Conservation (phyloP, 2,329 filamentous ascomycete genomes). For the Venturia carpophila region DNA sequence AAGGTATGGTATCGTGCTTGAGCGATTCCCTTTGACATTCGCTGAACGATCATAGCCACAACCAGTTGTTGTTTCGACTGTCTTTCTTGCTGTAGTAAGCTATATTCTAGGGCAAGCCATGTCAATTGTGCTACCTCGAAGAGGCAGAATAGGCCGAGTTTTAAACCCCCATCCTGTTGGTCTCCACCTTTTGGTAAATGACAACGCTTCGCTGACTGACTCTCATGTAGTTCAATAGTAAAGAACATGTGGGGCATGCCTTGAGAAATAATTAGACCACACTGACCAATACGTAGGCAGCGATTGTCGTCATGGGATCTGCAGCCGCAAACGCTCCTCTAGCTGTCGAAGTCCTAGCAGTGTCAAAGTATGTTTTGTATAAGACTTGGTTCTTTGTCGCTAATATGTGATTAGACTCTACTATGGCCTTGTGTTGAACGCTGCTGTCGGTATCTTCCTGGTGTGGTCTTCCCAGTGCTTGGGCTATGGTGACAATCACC, state of each 20-base stretch:
- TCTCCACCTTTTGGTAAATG: neutral
- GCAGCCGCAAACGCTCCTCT: constrained; percentile 11
- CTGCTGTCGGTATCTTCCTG: constrained; percentile 17
- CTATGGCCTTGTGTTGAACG: constrained; percentile 12
- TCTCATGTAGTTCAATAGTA: neutral
- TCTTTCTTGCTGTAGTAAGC: constrained; percentile 40
- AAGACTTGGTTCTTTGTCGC: neutral
- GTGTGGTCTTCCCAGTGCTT: constrained; percentile 20
- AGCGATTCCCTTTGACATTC: neutral
- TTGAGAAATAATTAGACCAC: neutral
- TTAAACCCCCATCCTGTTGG: constrained; percentile 32
- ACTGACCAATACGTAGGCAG: neutral
- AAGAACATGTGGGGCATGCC: constrained; percentile 24
- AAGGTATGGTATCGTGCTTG: constrained; percentile 24
- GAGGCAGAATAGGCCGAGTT: constrained; percentile 29
- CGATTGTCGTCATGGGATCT: constrained; percentile 22
- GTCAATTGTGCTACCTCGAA: constrained; percentile 31
- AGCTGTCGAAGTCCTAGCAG: constrained; percentile 1
- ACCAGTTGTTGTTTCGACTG: constrained; percentile 36
- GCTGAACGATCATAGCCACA: constrained; percentile 28
- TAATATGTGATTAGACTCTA: constrained; percentile 15
- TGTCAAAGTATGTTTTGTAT: neutral
- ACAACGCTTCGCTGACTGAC: neutral
- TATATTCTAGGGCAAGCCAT: constrained; percentile 38
- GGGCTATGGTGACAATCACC: constrained; percentile 18